Evolutionary conservation across 2,329 filamentous ascomycete genomes (phyloP).

Genomic region (Aspergillus tubingensis): DNA sequence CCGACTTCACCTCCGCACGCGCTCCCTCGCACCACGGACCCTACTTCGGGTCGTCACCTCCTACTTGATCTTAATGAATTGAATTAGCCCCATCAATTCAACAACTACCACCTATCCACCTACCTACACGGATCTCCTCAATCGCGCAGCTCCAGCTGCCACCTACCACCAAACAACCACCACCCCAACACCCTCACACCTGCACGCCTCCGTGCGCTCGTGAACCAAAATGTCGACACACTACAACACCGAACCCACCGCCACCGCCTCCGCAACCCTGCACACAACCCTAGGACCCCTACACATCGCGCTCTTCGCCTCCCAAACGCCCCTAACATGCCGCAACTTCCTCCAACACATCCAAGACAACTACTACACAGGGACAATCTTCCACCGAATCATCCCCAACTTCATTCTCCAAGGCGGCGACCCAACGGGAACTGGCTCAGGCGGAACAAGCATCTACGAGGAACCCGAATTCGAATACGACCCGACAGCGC

Average conservation of each 20-base stretch:
- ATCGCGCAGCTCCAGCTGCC: background rate
- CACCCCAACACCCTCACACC: background rate
- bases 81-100: background rate
- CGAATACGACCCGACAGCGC: slow-evolving; percentile 55
- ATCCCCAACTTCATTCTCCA: slow-evolving; percentile 92
- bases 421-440: slow-evolving; percentile 91
- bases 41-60: background rate
- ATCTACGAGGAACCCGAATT: slow-evolving; percentile 75
- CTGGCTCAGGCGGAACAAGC: slow-evolving; percentile 85
- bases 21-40: background rate
- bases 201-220: background rate
- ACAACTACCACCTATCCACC: background rate
- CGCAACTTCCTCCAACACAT: slow-evolving; percentile 96
- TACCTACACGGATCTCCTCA: background rate
- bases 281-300: slow-evolving; percentile 89
- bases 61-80: background rate
- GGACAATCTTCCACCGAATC: slow-evolving; percentile 90
- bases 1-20: slow-evolving; percentile 5
- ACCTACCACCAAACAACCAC: background rate
- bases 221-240: slow-evolving; percentile 72
- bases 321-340: slow-evolving; percentile 85
- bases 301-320: slow-evolving; percentile 89
- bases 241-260: slow-evolving; percentile 93
- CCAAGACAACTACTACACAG: slow-evolving; percentile 92
- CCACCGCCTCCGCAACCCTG: slow-evolving; percentile 86